Evolutionary conservation across 2,329 filamentous ascomycete species (phyloP).

Genomic region (Volutella citrinella): DNA sequence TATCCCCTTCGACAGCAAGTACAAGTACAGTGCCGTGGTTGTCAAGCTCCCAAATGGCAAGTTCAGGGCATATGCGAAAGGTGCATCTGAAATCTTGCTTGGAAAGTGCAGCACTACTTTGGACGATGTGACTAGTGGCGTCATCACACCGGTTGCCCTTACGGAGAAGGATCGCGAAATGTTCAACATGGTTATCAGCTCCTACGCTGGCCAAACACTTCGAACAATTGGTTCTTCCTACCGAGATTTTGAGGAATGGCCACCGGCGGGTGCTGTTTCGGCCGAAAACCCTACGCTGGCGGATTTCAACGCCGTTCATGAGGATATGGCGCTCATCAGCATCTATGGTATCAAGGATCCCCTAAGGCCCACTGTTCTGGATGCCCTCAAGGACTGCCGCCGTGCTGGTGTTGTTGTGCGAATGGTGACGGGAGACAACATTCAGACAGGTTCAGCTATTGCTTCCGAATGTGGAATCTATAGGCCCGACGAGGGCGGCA

Average conservation of each 20-base stretch:
- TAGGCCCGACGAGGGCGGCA: conserved; percentile 57
- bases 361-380: conserved; percentile 57
- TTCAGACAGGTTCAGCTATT: conserved; percentile 43
- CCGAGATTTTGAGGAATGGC: conserved; percentile 69
- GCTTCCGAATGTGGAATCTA: conserved; percentile 43
- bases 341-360: conserved; percentile 67
- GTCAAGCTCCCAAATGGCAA: conserved; percentile 41
- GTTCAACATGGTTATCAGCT: conserved; percentile 52
- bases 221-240: conserved; percentile 73
- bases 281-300: conserved; percentile 51
- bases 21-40: conserved; percentile 57
- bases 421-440: conserved; percentile 56
- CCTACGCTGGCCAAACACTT: conserved; percentile 63
- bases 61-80: conserved; percentile 53
- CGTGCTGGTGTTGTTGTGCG: conserved; percentile 65
- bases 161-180: conserved; percentile 47
- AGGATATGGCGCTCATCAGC: conserved; percentile 38
- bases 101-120: conserved; percentile 45
- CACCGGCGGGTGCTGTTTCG: conserved; percentile 62
- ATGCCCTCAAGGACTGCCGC: conserved; percentile 62
- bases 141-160: conserved; percentile 50
- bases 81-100: conserved; percentile 55
- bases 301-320: conserved; percentile 52
- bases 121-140: conserved; percentile 50
- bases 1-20: conserved; percentile 52